These are phyloP conservation scores for Calonectria leucothoes DNA, from an alignment of 2,329 filamentous ascomycete genomes.

Conservation along the genomic window DNA sequence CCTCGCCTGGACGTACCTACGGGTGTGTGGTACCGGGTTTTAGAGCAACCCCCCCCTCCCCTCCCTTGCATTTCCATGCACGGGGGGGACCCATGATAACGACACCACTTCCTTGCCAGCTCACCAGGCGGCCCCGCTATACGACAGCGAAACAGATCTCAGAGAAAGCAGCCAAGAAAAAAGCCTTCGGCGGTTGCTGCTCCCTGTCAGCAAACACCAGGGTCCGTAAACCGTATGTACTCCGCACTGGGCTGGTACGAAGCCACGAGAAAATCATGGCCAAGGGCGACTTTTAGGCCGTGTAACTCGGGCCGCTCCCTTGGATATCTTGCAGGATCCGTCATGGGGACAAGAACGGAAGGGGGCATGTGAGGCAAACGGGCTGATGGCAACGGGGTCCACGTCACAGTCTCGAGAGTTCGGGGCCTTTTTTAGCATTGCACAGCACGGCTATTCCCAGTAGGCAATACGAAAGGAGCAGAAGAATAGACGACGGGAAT, in stretches of 20 bases:
- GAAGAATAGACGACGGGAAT: background rate
- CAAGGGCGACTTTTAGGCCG: conserved; percentile 27
- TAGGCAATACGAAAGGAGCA: background rate
- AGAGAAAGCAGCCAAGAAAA: conserved; percentile 38
- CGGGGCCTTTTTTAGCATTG: background rate
- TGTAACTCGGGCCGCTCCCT: conserved; percentile 35
- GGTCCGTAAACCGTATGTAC: conserved; percentile 35
- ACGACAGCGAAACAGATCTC: conserved; percentile 41
- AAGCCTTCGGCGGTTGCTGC: conserved; percentile 36
- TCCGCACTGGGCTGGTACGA: conserved; percentile 39
- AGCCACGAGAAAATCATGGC: conserved; percentile 35
- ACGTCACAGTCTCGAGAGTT: conserved; percentile 8
- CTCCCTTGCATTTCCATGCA: conserved; percentile 35
- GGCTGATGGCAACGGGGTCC: conserved; percentile 18
- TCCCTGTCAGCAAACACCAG: conserved; percentile 37
- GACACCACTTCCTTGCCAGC: conserved; percentile 42
- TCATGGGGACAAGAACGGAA: conserved; percentile 34
- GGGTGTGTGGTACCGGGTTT: conserved; percentile 34
- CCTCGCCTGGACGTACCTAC: conserved; percentile 31
- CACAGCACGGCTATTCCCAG: background rate
- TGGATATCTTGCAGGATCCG: conserved; percentile 41
- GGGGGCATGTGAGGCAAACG: conserved; percentile 26
- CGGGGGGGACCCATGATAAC: conserved; percentile 40
- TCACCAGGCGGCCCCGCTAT: conserved; percentile 38
- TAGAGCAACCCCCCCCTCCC: conserved; percentile 40